A percentile compares a stretch with the other conserved stretches of the same genome.
Conservation (phyloP, 768 basidiomycete genomes). For the Agaricus sinodeliciosus region DNA sequence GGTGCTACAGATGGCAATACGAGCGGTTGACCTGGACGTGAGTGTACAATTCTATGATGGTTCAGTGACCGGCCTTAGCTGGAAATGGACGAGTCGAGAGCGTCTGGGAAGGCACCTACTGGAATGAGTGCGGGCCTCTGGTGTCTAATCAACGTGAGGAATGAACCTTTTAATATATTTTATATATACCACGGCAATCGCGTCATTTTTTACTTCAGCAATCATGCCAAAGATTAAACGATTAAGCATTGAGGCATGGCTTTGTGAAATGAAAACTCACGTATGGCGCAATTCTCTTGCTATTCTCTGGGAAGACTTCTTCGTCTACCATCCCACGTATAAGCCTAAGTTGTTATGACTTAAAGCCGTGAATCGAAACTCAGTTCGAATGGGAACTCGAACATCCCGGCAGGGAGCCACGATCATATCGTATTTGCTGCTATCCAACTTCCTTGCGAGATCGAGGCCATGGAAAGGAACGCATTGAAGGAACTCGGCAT, state of each 20-base stretch:
- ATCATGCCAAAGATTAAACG: no score
- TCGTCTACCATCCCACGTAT: not conserved
- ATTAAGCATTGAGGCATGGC: not conserved
- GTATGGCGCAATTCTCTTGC: not conserved
- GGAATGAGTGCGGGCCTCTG: not conserved
- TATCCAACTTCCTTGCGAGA: no score
- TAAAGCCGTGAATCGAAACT: no score
- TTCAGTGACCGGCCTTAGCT: not conserved
- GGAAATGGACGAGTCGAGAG: not conserved
- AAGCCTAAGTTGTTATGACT: no score
- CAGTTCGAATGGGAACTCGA: no score
- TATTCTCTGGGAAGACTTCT: not conserved
- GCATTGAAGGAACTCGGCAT: no score
- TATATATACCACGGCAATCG: not conserved
- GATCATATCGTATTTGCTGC: no score
- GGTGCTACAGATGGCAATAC: not conserved
- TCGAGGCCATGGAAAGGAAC: no score
- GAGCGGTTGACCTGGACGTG: not conserved
- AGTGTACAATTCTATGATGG: not conserved
- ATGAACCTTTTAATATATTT: not conserved
- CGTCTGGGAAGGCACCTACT: not conserved
- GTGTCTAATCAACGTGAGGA: not conserved
- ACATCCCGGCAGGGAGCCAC: no score
- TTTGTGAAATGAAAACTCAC: not conserved
- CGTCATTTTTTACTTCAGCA: not conserved